Conservation (phyloP, 352 stramenopile genomes). For the Paralagenidium karlingii region DNA sequence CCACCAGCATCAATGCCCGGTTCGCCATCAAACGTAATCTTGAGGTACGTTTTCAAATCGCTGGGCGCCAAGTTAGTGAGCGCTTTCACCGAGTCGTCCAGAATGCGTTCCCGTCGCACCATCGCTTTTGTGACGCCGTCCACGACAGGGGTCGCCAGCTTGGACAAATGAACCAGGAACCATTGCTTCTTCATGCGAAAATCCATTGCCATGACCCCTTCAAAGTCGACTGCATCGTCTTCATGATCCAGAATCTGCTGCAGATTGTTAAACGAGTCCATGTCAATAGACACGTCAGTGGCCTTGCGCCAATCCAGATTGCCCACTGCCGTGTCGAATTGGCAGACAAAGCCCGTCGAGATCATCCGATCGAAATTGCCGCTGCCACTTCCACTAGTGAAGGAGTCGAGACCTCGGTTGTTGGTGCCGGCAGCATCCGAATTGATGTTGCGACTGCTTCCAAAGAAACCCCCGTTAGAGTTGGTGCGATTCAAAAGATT, state of each 20-base stretch:
- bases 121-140: slow-evolving; percentile 49
- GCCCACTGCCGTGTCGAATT: slow-evolving; percentile 62
- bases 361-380: too few relatives aligned
- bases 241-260: slow-evolving; percentile 16
- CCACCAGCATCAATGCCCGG: slow-evolving; percentile 53
- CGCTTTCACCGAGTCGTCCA: slow-evolving; percentile 30
- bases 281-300: slow-evolving; percentile 56
- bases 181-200: slow-evolving; percentile 76
- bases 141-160: slow-evolving; percentile 42
- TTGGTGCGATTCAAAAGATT: too few relatives aligned
- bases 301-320: neutral
- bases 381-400: too few relatives aligned
- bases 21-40: slow-evolving; percentile 51
- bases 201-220: slow-evolving; percentile 65
- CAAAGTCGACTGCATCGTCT: slow-evolving; percentile 41
- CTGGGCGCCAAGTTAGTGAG: slow-evolving; percentile 24
- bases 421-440: too few relatives aligned
- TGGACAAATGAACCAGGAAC: slow-evolving; percentile 61
- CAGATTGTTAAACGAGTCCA: slow-evolving; percentile 44
- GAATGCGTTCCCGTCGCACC: slow-evolving; percentile 37
- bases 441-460: too few relatives aligned
- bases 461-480: too few relatives aligned
- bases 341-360: slow-evolving; percentile 56
- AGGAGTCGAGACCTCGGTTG: too few relatives aligned
- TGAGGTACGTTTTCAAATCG: slow-evolving; percentile 47